Base-by-base conservation (phyloP, 148 eudicot genomes). In the Vaccinium darrowii region DNA sequence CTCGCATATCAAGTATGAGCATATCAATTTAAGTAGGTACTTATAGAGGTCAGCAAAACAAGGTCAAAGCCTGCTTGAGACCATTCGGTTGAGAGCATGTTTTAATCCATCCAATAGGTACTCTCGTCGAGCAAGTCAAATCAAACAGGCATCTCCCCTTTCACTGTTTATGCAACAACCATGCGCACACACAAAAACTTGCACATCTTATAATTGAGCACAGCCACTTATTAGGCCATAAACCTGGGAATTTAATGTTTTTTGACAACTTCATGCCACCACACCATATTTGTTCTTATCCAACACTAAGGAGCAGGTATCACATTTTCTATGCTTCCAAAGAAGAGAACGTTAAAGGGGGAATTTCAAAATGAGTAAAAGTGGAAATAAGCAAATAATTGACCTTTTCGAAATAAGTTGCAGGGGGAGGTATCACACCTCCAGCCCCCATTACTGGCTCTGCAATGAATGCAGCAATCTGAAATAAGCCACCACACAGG, bases 361-460 rank as follows among this genome's bases (percentile, higher is more conserved):
- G 43, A 8, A 50, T 49, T 67, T 63, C 8, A 81, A 78, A 19
- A 57, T 18, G 1, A 16, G 7, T 23, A 52, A 3, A 76, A 39
- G n/a, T 43, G 33, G 52, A 50, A n/a, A 56, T 72, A 79, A 47
- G 14, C 84, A 79, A 8, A 69, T 52, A 86, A 25, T 84, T 84
- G 21, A 94, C 98, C 96, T 97, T 97, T 47, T 97, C 98, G 84
- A 94, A 97, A 87, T 97, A 97, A 13, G 96, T 94, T 85, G 96
- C 94, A 2, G 99, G 98, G 16, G 99, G 99, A 81, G 89, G 94
- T 77, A 97, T 95, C 71, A 97, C 99, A 69, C 99, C 99, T 88
- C 99, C 99, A 76, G 99, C 98, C 60, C 98, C 99, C 96, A 97
- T 94, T 52, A 97, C 95, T 85, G 99, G 99, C 88, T 97, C 98